Conservation (phyloP, 768 basidiomycete species). For the Polyporus arcularius region DNA sequence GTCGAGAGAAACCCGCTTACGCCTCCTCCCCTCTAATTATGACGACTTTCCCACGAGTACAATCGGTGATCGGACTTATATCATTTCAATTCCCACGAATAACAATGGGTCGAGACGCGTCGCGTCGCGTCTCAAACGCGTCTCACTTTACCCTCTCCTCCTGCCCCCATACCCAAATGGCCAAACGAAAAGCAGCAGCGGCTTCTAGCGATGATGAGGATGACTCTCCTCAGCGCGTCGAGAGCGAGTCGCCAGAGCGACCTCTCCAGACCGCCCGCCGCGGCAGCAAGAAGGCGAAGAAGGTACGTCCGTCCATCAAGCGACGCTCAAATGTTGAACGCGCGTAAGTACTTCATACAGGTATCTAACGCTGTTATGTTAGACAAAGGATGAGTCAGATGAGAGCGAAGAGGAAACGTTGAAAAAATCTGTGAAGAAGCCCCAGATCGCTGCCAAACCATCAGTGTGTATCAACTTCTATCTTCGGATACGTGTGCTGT, state of each 20-base stretch:
- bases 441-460: slow-evolving; percentile 1
- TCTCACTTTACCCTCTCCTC: slow-evolving; percentile 1
- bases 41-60: slow-evolving; percentile 18
- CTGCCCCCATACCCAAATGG: slow-evolving; percentile 6
- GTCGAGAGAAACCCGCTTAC: slow-evolving; percentile 20
- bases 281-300: slow-evolving; percentile 13
- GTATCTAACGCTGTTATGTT: neutral
- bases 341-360: neutral
- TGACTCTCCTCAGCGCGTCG: neutral
- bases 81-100: slow-evolving; percentile 15
- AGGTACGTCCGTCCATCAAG: neutral
- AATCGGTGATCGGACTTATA: neutral
- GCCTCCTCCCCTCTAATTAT: slow-evolving; percentile 12
- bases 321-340: neutral
- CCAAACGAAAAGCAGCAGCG: slow-evolving; percentile 16
- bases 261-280: slow-evolving; percentile 11
- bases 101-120: neutral
- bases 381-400: neutral
- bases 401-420: slow-evolving; percentile 7
- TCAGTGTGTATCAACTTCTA: neutral
- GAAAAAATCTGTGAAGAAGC: neutral
- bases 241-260: slow-evolving; percentile 1
- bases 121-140: slow-evolving; percentile 10
- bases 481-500: neutral
- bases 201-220: slow-evolving; percentile 20